These are phyloP conservation scores for Candida glucosophila DNA, from an alignment of 1,139 yeast genomes.

Conservation along the genomic window DNA sequence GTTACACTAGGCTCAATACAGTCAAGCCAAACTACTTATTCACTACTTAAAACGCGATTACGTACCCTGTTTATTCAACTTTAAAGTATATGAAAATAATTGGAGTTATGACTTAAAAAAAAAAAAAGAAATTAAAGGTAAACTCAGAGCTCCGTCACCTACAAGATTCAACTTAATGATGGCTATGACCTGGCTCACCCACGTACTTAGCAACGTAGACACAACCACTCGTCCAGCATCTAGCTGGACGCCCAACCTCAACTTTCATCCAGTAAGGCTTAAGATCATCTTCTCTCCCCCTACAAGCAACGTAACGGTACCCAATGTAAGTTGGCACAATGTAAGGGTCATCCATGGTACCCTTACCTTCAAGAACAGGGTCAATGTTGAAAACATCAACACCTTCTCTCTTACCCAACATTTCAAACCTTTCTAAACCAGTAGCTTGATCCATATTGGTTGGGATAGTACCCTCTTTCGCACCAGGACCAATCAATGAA, in stretches of 20 bases:
- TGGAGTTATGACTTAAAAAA: no score
- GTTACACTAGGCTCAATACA: no score
- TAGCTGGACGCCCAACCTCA: constrained; percentile 70
- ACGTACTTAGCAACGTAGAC: constrained; percentile 84
- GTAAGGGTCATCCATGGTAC: constrained; percentile 84
- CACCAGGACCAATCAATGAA: constrained; percentile 86
- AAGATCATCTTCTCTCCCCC: constrained; percentile 83
- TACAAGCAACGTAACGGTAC: constrained; percentile 94
- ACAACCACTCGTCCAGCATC: constrained; percentile 99
- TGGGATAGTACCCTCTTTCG: constrained; percentile 75
- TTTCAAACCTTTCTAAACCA: constrained; percentile 95
- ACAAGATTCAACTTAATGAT: constrained; percentile 38
- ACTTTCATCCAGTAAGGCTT: constrained; percentile 92
- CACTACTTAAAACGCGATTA: no score
- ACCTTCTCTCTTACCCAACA: constrained; percentile 93
- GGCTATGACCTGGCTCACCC: constrained; percentile 68
- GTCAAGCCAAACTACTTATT: no score
- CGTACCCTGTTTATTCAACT: no score
- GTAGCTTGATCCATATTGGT: constrained; percentile 94
- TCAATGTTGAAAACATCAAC: constrained; percentile 88
- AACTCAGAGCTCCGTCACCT: no score
- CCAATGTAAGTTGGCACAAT: constrained; percentile 86
- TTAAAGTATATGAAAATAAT: no score
- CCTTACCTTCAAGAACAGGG: constrained; percentile 79
- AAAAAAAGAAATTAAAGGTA: no score